Evolutionary conservation across 2,329 filamentous ascomycete species (phyloP).

Genomic region (Rhinocladiella similis): DNA sequence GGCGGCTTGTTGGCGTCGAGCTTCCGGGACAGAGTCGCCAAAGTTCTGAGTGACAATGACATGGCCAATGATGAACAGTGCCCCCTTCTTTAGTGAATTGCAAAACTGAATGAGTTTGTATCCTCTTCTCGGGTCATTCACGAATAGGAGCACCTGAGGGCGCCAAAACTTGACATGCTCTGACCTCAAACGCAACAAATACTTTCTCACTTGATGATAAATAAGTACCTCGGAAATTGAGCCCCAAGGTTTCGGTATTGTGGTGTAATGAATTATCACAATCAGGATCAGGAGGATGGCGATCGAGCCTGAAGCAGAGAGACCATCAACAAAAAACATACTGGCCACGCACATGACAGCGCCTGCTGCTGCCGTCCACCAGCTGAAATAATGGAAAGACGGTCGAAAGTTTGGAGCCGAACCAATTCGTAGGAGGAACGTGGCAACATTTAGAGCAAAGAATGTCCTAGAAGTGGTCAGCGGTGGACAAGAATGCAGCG

Average conservation of each 20-base stretch:
- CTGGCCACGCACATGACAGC: constrained; percentile 73
- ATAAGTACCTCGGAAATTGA: constrained; percentile 81
- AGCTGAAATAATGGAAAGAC: constrained; percentile 85
- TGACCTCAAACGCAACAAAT: constrained; percentile 75
- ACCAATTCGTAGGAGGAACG: constrained; percentile 81
- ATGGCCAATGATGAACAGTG: constrained; percentile 80
- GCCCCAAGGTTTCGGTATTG: constrained; percentile 84
- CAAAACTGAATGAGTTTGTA: constrained; percentile 86
- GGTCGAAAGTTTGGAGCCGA: constrained; percentile 88
- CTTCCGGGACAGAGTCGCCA: constrained; percentile 73
- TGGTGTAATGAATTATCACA: constrained; percentile 79
- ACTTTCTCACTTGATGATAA: constrained; percentile 85
- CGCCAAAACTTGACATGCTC: constrained; percentile 95
- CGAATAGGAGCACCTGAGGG: constrained; percentile 79
- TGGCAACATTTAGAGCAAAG: constrained; percentile 82
- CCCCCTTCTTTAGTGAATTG: constrained; percentile 86
- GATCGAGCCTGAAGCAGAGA: constrained; percentile 75
- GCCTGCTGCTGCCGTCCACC: constrained; percentile 75
- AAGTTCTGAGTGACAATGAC: constrained; percentile 87
- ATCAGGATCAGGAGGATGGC: constrained; percentile 75
- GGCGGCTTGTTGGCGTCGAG: constrained; percentile 73
- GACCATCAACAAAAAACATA: constrained; percentile 88
- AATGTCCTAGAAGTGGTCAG: constrained; percentile 58
- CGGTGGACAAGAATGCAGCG: background rate
- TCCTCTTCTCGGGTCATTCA: constrained; percentile 79